Percentiles rank a stretch among this genome's conserved stretches.
Conservation (phyloP, 441 rosid species). For the California macrophylla region DNA sequence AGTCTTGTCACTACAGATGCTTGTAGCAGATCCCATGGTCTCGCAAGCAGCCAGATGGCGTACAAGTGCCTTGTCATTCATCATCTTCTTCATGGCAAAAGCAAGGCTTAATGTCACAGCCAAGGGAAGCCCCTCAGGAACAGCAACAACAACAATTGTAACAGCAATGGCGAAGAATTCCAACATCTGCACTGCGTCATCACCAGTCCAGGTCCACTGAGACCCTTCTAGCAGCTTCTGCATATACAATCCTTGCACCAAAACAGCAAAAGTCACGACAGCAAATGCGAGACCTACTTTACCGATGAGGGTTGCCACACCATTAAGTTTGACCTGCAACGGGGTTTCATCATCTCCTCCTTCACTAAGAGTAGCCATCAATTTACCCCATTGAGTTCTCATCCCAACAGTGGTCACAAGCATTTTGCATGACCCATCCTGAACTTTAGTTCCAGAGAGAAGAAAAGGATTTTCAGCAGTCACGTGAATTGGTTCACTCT, state of each 20-base stretch:
- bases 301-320: conserved; percentile 48
- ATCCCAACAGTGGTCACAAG: conserved; percentile 47
- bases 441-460: conserved; percentile 49
- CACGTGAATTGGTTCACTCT: conserved; percentile 44
- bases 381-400: conserved; percentile 58
- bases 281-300: conserved; percentile 54
- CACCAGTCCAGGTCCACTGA: conserved; percentile 42
- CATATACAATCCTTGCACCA: conserved; percentile 38
- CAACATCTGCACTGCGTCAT: conserved; percentile 33
- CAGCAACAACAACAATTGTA: conserved; percentile 52
- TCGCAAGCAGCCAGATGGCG: conserved; percentile 53
- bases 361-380: conserved; percentile 52
- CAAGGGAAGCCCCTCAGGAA: conserved; percentile 50
- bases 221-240: conserved; percentile 34
- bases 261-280: conserved; percentile 47
- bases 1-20: conserved; percentile 48
- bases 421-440: conserved; percentile 53
- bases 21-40: conserved; percentile 51
- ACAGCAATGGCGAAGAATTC: conserved; percentile 47
- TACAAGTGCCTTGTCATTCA: conserved; percentile 56
- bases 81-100: conserved; percentile 56
- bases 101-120: conserved; percentile 56
- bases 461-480: conserved; percentile 34
- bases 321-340: conserved; percentile 47
- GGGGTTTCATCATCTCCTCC: conserved; percentile 61